Base-by-base conservation (phyloP, 257 asterid genomes). In the Cordia subcordata region DNA sequence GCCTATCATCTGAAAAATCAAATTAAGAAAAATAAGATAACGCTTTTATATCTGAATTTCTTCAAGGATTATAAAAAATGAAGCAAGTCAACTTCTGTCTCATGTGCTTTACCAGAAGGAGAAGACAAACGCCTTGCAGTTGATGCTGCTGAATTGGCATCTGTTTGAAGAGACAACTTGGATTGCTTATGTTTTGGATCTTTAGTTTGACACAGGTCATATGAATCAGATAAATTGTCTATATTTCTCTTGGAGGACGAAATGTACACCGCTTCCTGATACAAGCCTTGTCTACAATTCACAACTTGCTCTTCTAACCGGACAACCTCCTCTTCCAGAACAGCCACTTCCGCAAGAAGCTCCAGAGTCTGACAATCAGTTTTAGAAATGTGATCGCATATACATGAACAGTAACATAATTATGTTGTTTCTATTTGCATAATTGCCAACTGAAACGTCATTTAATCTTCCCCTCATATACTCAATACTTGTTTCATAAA, bases 301-400 rank as follows among this genome's bases (percentile, higher is more conserved):
- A 86, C 94, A 5, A 92, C 86, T 71, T 86, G 81, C 61, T 92
- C 96, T 75, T 92, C 99, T 5, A 92, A 94, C 62, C 96, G 88
- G 52, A 92, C 81, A 47, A 92, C 96, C 73, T 92, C 99, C 74
- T 92, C 99, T 67, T 92, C 99, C 88, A 92, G 76, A 62, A 92
- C 95, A 37, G 99, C 99, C 13, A 92, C 95, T 61, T 92, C 99
- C 61, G 99, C 99, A 13, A 92, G 80, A 72, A 92, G 99, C 83
- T 92, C 99, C 39, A 86, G 69, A 45, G 96, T 92, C 99, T 92
- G 62, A 6, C 50, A 40, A 68, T 55, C 62, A 67, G 18, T 53
- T 11, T 22, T 54, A 67, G 55, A 58, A 63, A 60, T 14, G 65
- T 52, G 53, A 56, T 44, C 32, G 45, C 65, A 46, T n/a, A 40